Percentiles rank a stretch among this genome's conserved stretches.
Conservation (phyloP, 2,329 filamentous ascomycete genomes). For the Nothophaeocryptopus gaeumannii region DNA sequence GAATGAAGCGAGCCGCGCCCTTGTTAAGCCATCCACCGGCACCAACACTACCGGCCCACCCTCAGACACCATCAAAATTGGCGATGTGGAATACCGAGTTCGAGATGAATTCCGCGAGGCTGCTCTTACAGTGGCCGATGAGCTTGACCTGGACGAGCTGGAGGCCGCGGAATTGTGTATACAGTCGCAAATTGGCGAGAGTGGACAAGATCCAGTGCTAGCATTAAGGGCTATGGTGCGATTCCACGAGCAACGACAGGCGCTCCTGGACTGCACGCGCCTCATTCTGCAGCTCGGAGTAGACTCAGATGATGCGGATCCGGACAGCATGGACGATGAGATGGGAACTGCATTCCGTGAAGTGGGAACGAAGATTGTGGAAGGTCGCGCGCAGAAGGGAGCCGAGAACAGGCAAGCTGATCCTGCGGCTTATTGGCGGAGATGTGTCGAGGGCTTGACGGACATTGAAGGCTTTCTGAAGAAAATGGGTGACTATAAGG, state of each 20-base stretch:
- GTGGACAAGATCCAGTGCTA: constrained; percentile 65
- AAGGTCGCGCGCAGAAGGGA: constrained; percentile 42
- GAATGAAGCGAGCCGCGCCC: constrained; percentile 70
- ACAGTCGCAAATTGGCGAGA: constrained; percentile 64
- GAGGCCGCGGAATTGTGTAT: constrained; percentile 72
- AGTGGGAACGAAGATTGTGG: constrained; percentile 57
- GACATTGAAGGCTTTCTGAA: constrained; percentile 75
- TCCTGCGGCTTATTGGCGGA: constrained; percentile 64
- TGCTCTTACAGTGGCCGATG: constrained; percentile 77
- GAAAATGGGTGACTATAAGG: constrained; percentile 70
- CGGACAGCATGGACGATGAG: constrained; percentile 51
- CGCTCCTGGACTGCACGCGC: constrained; percentile 77
- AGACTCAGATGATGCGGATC: constrained; percentile 46
- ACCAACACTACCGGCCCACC: constrained; percentile 28
- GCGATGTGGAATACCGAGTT: constrained; percentile 71
- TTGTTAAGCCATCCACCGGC: constrained; percentile 56
- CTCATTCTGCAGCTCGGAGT: constrained; percentile 70
- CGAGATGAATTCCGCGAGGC: constrained; percentile 86
- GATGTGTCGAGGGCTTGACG: constrained; percentile 73
- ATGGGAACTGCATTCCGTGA: constrained; percentile 56
- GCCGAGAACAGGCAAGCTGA: constrained; percentile 42
- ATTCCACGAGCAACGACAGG: constrained; percentile 83
- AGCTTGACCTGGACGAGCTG: constrained; percentile 84
- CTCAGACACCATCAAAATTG: constrained; percentile 67
- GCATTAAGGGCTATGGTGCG: constrained; percentile 78